These are phyloP conservation scores for Auricularia heimuer DNA, from an alignment of 768 basidiomycete species.

Conservation along the genomic window DNA sequence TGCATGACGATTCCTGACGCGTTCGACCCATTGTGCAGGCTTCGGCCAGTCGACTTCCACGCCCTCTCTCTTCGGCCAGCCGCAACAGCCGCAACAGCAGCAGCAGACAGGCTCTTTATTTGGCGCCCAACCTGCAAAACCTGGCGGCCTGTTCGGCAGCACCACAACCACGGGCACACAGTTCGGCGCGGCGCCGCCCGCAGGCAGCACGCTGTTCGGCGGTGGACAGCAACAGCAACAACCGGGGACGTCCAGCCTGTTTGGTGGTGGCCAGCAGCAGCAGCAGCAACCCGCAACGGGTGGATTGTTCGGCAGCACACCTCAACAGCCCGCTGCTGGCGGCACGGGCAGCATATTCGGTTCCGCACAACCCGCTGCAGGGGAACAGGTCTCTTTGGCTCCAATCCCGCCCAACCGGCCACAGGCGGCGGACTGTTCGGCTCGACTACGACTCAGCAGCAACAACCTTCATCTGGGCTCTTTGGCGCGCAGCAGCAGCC, in stretches of 20 bases:
- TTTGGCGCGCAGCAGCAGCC: background rate
- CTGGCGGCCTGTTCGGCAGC: slow-evolving; percentile 8
- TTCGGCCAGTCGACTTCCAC: slow-evolving; percentile 4
- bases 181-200: background rate
- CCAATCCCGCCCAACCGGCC: background rate
- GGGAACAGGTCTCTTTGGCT: too few relatives aligned
- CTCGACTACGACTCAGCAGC: too few relatives aligned
- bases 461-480: too few relatives aligned
- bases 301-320: slow-evolving; percentile 17
- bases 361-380: too few relatives aligned
- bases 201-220: slow-evolving; percentile 7
- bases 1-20: background rate
- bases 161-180: background rate
- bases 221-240: slow-evolving; percentile 5
- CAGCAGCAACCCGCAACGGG: slow-evolving; percentile 1
- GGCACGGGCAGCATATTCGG: too few relatives aligned
- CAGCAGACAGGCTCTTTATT: slow-evolving; percentile 18
- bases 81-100: slow-evolving; percentile 9
- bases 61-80: slow-evolving; percentile 19
- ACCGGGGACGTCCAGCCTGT: too few relatives aligned
- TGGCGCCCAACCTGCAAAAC: slow-evolving; percentile 9
- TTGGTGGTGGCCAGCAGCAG: background rate
- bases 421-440: background rate
- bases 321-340: too few relatives aligned
- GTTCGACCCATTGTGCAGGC: background rate